Base-by-base conservation (phyloP, 2,329 filamentous ascomycete genomes). In the Colletotrichum lindemuthianum region DNA sequence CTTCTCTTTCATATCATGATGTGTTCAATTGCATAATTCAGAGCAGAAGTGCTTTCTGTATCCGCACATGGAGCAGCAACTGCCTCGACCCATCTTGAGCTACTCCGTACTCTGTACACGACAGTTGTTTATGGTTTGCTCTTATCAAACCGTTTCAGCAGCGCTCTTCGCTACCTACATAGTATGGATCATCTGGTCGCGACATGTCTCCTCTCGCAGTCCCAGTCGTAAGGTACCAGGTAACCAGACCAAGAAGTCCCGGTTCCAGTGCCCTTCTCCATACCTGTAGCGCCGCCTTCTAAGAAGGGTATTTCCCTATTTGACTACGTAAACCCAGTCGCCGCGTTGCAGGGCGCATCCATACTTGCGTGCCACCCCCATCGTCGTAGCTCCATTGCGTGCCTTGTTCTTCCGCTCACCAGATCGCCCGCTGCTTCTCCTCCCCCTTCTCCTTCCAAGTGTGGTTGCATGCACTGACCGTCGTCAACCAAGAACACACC, bases 361-460 rank as follows among this genome's bases (percentile, higher is more conserved):
- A 65, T 65, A 67, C 41, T 43, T 13, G 41, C 12, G 41, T 43
- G 15, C 41, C 41, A 43, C 65, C 63, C 51, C 39, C 56, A 65
- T 67, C 65, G 66, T 71, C 68, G 69, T 64, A 59, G 63, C 53
- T 66, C 63, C 63, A 64, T 54, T 64, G 37, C 59, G 48, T 66
- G 59, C 61, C 60, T 64, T 66, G 63, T 66, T 66, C 63, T 66
- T 66, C 63, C 59, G 61, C 58, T 71, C 72, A 72, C 73, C 71
- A 77, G 75, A 77, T 77, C 75, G 72, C 71, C 72, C 70, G 73
- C 71, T 73, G 69, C 67, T 70, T 24, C 24, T 24, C 24, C 24
- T 24, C 24, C 72, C 73, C 71, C 72, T 75, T 77, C 80, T 82
- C 80, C 81, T 83, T 82, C 81, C 81, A 76, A 81, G 78, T 80